A percentile compares a stretch with the other conserved stretches of the same genome.
Conservation (phyloP, 225 moss, liverwort and hornwort species). For the Ulota crispa region DNA sequence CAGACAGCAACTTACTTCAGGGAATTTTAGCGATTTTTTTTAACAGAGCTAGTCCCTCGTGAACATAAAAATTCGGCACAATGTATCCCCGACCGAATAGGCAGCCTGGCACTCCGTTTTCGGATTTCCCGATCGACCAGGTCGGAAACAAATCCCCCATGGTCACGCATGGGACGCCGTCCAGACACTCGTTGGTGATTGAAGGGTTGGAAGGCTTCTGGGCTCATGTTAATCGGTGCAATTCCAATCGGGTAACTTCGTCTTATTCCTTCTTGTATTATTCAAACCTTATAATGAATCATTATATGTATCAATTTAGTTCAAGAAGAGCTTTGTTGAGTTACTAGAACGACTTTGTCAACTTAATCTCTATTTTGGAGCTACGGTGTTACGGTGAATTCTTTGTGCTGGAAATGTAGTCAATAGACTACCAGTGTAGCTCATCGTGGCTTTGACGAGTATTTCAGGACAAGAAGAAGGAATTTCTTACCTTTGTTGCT, state of each 20-base stretch:
- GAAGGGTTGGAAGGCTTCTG: constrained; percentile 56
- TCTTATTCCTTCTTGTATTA: neutral
- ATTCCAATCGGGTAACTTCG: constrained; percentile 43
- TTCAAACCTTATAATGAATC: neutral
- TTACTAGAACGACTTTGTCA: neutral
- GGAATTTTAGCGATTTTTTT: constrained; percentile 1
- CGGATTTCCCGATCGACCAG: constrained; percentile 38
- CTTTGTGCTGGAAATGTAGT: constrained; percentile 4
- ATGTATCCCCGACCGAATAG: constrained; percentile 55
- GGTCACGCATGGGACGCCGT: constrained; percentile 48
- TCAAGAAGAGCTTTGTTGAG: neutral
- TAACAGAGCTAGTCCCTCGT: neutral
- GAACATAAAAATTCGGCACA: neutral
- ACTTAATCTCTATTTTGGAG: neutral
- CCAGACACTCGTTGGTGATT: constrained; percentile 37
- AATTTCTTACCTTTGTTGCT: constrained; percentile 47
- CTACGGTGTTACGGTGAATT: neutral
- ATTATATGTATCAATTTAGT: neutral
- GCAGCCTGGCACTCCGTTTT: constrained; percentile 35
- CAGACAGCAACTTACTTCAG: neutral
- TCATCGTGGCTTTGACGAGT: constrained; percentile 2
- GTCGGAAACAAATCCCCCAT: constrained; percentile 43
- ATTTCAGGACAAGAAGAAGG: constrained; percentile 41
- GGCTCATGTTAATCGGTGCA: constrained; percentile 48
- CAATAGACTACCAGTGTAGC: neutral